Percentiles rank a stretch among this genome's conserved stretches.
Evolutionary conservation across 108 stramenopile species (phyloP).

Genomic region (Skeletonema costatum): DNA sequence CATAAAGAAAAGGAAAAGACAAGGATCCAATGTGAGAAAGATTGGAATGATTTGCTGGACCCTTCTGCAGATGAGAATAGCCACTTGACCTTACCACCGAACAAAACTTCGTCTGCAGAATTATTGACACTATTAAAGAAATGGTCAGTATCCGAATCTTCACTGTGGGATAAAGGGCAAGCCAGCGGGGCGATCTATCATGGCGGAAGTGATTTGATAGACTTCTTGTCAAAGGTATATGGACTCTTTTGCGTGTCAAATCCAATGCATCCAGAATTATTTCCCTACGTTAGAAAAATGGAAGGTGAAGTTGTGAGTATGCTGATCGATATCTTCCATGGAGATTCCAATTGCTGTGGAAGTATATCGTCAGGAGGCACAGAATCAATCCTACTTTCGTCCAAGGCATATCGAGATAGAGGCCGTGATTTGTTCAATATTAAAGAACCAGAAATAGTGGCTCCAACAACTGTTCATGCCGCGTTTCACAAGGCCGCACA

Average conservation of each 20-base stretch:
- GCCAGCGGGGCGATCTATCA: slow-evolving; percentile 79
- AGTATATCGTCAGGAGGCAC: slow-evolving; percentile 84
- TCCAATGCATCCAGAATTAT: slow-evolving; percentile 89
- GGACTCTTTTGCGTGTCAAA: slow-evolving; percentile 70
- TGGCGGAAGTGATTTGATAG: slow-evolving; percentile 52
- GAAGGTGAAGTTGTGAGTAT: slow-evolving; percentile 83
- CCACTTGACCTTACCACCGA: neutral
- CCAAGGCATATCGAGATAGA: slow-evolving; percentile 69
- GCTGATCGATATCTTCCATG: slow-evolving; percentile 60
- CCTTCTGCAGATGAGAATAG: slow-evolving; percentile 6
- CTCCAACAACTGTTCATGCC: slow-evolving; percentile 79
- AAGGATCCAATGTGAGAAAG: neutral
- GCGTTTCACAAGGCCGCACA: slow-evolving; percentile 89
- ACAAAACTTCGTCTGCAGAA: slow-evolving; percentile 3
- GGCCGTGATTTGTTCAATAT: slow-evolving; percentile 58
- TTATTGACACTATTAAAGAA: slow-evolving; percentile 9
- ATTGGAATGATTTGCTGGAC: slow-evolving; percentile 22
- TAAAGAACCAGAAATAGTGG: slow-evolving; percentile 75
- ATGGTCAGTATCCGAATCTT: slow-evolving; percentile 6
- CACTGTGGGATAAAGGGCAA: slow-evolving; percentile 13
- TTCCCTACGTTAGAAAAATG: slow-evolving; percentile 84
- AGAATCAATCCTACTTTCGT: slow-evolving; percentile 87
- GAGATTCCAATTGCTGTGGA: slow-evolving; percentile 41
- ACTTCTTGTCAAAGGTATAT: slow-evolving; percentile 53
- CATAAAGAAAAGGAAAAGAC: slow-evolving; percentile 9